A percentile compares a stretch with the other conserved stretches of the same genome.
Evolutionary conservation across 768 basidiomycete genomes (phyloP).

Genomic region (Trametes cinnabarina): DNA sequence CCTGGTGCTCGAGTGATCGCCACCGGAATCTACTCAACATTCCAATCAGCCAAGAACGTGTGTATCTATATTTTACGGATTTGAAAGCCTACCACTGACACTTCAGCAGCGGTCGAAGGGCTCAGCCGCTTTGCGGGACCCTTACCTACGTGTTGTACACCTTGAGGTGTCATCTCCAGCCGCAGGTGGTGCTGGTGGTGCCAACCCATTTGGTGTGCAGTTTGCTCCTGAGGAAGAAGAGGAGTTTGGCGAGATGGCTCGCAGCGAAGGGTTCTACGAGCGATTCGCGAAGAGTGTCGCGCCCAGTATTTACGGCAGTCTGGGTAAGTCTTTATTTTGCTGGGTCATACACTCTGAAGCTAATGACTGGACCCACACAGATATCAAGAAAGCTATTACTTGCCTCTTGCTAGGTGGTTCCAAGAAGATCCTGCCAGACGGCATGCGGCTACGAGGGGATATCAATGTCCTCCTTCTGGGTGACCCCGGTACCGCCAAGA

Average conservation of each 20-base stretch:
- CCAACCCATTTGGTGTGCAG: constrained; percentile 83
- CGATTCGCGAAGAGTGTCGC: constrained; percentile 91
- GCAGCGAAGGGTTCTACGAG: constrained; percentile 89
- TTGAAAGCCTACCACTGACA: background rate
- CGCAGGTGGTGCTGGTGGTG: constrained; percentile 60
- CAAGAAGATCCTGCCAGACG: constrained; percentile 95
- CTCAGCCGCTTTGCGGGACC: constrained; percentile 87
- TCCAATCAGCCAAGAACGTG: constrained; percentile 84
- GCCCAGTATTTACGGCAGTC: constrained; percentile 94
- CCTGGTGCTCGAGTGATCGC: constrained; percentile 95
- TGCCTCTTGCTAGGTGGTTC: constrained; percentile 97
- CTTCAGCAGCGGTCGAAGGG: constrained; percentile 65
- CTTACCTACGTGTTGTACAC: constrained; percentile 91
- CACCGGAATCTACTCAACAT: constrained; percentile 96
- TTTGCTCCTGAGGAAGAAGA: constrained; percentile 97
- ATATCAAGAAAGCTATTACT: constrained; percentile 97
- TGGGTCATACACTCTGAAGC: background rate
- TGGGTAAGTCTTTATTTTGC: constrained; percentile 56
- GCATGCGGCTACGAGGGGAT: constrained; percentile 94
- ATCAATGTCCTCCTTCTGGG: constrained; percentile 96
- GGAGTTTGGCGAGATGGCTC: constrained; percentile 88
- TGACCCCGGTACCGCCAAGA: constrained; percentile 98
- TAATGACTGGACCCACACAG: constrained; percentile 37
- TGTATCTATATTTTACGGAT: constrained; percentile 23
- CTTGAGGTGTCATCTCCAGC: constrained; percentile 86